phyloP scores from a whole-genome alignment of 108 stramenopile genomes.

The Conticribra weissflogii region DNA sequence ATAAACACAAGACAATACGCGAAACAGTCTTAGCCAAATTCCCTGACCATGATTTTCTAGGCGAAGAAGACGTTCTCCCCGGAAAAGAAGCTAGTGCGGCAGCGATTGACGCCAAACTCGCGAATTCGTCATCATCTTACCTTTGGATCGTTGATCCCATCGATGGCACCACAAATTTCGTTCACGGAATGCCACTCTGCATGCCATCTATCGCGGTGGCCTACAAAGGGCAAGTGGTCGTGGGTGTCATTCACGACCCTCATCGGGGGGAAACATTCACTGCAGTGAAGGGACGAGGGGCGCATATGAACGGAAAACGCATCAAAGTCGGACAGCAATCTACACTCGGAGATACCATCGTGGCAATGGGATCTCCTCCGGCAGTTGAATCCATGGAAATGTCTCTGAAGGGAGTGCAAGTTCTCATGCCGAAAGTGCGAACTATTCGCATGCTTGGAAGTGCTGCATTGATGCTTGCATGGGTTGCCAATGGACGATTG shows the following conservation, averaged over 20 bases:
- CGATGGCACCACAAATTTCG: constrained; percentile 74
- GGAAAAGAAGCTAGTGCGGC: constrained; percentile 78
- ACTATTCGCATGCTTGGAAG: constrained; percentile 82
- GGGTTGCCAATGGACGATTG: constrained; percentile 86
- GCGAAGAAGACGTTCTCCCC: constrained; percentile 88
- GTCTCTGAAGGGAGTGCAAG: constrained; percentile 66
- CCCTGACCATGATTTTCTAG: constrained; percentile 79
- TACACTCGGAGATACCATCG: constrained; percentile 58
- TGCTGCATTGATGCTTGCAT: constrained; percentile 88
- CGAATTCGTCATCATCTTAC: constrained; percentile 22
- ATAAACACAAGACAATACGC: constrained; percentile 38
- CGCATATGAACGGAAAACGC: constrained; percentile 69
- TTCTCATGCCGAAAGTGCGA: constrained; percentile 72
- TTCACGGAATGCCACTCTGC: constrained; percentile 79
- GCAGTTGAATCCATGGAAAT: constrained; percentile 58
- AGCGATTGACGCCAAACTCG: constrained; percentile 63
- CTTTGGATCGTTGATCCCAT: constrained; percentile 85
- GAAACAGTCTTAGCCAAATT: constrained; percentile 59
- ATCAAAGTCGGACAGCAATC: constrained; percentile 28
- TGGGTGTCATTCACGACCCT: constrained; percentile 89
- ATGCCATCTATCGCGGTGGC: constrained; percentile 84
- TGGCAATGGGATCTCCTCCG: constrained; percentile 84
- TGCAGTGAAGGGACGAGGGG: constrained; percentile 75
- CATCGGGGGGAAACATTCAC: constrained; percentile 82
- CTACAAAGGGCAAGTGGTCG: constrained; percentile 70